Evolutionary conservation across 164 flowering plant species (phyloP).

Genomic region (Paratinospora sagittata): DNA sequence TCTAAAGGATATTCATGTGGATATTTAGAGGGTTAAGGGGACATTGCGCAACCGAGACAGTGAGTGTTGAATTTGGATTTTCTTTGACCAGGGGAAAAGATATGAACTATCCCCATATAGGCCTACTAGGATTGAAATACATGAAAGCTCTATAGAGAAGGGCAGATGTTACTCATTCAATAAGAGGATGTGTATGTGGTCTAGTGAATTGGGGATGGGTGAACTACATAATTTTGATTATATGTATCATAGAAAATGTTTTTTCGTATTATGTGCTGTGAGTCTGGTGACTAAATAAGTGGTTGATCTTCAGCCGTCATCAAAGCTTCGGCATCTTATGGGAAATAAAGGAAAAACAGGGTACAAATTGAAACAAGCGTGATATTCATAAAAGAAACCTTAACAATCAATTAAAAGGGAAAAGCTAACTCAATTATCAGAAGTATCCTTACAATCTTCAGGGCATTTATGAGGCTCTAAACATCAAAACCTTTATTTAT

Average conservation of each 20-base stretch:
- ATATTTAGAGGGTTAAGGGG: neutral
- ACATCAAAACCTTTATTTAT: too few relatives aligned
- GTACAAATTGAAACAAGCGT: too few relatives aligned
- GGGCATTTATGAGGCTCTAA: too few relatives aligned
- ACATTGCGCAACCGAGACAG: neutral
- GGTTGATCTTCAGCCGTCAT: neutral
- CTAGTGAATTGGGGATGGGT: neutral
- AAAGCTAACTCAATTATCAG: too few relatives aligned
- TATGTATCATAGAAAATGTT: too few relatives aligned
- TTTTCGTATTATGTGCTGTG: too few relatives aligned
- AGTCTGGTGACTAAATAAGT: too few relatives aligned
- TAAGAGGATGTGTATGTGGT: neutral
- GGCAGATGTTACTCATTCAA: neutral
- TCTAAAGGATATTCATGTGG: neutral
- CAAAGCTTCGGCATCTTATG: neutral
- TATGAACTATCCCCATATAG: neutral
- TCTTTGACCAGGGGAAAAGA: neutral
- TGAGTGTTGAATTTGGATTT: too few relatives aligned
- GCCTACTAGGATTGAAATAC: neutral
- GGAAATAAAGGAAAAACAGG: neutral
- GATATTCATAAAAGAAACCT: too few relatives aligned
- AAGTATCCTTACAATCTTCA: too few relatives aligned
- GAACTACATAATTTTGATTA: too few relatives aligned
- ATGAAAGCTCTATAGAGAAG: neutral
- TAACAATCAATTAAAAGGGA: too few relatives aligned